Conservation (phyloP, 306 rosid genomes). For the Prunus mume region DNA sequence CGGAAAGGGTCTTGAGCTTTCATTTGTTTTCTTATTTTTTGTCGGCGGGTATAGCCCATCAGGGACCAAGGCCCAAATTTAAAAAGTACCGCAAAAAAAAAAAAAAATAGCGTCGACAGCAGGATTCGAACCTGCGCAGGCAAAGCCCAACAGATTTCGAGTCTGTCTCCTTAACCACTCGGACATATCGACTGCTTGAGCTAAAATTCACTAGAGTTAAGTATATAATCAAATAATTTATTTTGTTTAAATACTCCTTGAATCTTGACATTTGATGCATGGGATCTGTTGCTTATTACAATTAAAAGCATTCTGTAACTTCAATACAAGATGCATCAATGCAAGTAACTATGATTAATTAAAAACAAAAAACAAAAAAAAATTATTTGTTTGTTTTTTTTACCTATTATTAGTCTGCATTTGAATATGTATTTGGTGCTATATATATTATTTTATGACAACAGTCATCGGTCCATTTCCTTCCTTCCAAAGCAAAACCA, state of each 20-base stretch:
- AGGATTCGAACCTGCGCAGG: constrained; percentile 46
- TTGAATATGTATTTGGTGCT: no score
- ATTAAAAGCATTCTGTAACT: no score
- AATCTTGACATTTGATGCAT: no score
- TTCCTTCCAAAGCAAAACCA: background rate
- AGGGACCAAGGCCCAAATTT: background rate
- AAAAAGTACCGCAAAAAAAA: background rate
- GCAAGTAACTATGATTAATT: no score
- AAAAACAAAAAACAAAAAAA: no score
- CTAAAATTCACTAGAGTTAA: accelerated
- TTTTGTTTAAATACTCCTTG: no score
- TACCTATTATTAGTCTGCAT: no score
- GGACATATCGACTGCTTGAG: constrained; percentile 19
- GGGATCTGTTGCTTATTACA: no score
- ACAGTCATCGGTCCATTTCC: background rate
- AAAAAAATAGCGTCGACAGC: constrained; percentile 18
- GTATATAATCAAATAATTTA: no score
- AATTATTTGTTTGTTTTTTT: no score
- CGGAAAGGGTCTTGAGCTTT: background rate
- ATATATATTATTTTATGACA: background rate
- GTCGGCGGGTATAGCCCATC: background rate
- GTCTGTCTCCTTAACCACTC: constrained; percentile 40
- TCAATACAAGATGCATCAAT: no score
- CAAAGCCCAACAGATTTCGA: constrained; percentile 37
- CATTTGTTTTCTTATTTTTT: background rate